Base-by-base conservation (phyloP, 2,329 filamentous ascomycete genomes). In the Neonectria ditissima region DNA sequence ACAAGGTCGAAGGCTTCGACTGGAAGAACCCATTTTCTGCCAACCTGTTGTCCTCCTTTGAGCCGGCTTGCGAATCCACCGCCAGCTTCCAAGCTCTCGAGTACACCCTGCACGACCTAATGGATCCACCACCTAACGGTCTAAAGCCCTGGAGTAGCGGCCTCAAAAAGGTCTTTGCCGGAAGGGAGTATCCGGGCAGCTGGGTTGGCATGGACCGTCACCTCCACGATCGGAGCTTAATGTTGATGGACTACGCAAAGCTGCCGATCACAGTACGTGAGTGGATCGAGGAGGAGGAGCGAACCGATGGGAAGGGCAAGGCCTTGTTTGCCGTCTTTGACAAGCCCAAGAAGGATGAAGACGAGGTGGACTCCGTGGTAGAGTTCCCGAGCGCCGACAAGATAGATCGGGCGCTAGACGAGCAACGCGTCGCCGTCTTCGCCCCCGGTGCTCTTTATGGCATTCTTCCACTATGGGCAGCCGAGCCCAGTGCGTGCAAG, bases 131-230 rank as follows among this genome's bases (percentile, higher is more conserved):
- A 8, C 82, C 82, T 5, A 55, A 64, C 2, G 82, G 82, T 13
- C 74, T 84, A 8, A 72, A 73, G 55, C 76, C 77, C 3, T 84
- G 78, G 75, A 74, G 72, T 41, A 73, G 77, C 6, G 81, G 78
- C 1, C 77, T 84, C 43, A 82, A 80, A 69, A 69, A 70, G 14
- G 71, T 80, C 44, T 84, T 83, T 66, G 60, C 72, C 8, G 74
- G 75, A 5, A 76, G 79, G 32, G 74, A 80, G 53, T 84, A 87
- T 71, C 84, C 85, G 0, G 85, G 85, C 24, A 80, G 80, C 43
- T 87, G 85, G 85, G 78, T 79, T 26, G 85, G 85, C 37, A 74
- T 82, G 24, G 85, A 87, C 68, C 79, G 78, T n/a, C 84, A 87
- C 73, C 81, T 81, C 52, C 79, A 81, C 63, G 81, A 84, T 57